phyloP scores from a whole-genome alignment of 805 yeast genomes.

The Lachancea waltii region DNA sequence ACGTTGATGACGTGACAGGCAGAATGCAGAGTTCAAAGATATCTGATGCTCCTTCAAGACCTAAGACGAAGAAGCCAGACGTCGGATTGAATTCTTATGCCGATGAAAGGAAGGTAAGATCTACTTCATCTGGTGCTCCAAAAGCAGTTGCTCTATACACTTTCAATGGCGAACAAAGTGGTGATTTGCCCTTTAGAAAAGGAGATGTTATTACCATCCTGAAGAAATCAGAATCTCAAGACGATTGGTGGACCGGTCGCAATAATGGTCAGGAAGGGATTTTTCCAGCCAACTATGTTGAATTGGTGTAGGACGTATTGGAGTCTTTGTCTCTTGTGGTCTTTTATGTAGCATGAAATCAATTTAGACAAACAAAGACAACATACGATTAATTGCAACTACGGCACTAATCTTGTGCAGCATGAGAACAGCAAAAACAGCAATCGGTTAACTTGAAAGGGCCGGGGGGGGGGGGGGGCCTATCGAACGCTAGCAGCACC shows the following conservation, averaged over 20 bases:
- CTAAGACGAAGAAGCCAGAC: slow-evolving; percentile 38
- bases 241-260: slow-evolving; percentile 99
- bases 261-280: slow-evolving; percentile 80
- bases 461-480: too few relatives aligned
- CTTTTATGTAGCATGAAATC: not conserved
- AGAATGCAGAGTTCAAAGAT: slow-evolving; percentile 33
- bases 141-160: slow-evolving; percentile 88
- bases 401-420: too few relatives aligned
- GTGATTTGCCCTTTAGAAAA: slow-evolving; percentile 87
- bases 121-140: slow-evolving; percentile 38
- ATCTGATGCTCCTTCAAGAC: slow-evolving; percentile 38
- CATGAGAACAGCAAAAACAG: too few relatives aligned
- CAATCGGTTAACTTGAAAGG: too few relatives aligned
- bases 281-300: slow-evolving; percentile 96
- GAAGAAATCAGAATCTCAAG: slow-evolving; percentile 79
- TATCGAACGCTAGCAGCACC: too few relatives aligned
- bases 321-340: not conserved
- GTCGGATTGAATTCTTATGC: slow-evolving; percentile 22
- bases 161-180: slow-evolving; percentile 88
- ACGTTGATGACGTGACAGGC: slow-evolving; percentile 36
- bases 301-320: slow-evolving; percentile 39
- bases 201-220: slow-evolving; percentile 88
- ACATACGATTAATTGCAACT: too few relatives aligned
- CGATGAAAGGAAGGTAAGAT: slow-evolving; percentile 9
- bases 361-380: not conserved